Percentiles rank a stretch among this genome's conserved stretches.
phyloP scores from a whole-genome alignment of 768 basidiomycete species.

The Collybia mongolica region DNA sequence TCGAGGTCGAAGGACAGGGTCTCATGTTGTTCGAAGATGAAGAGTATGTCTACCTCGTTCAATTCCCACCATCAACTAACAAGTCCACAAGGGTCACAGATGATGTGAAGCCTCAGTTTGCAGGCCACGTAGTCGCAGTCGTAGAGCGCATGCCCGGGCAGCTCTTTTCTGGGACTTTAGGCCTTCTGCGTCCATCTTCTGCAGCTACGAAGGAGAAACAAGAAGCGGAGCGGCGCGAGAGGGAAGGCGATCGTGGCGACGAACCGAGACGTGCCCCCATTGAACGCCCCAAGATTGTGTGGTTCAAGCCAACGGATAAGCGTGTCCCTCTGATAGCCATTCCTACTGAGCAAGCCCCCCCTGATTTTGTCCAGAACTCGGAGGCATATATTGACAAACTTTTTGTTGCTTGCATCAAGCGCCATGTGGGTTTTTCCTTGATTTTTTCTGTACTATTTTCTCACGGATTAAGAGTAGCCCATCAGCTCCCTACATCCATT shows the following conservation, averaged over 20 bases:
- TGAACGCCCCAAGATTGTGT: constrained; percentile 97
- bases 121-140: constrained; percentile 99
- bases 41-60: constrained; percentile 51
- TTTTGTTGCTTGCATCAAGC: constrained; percentile 98
- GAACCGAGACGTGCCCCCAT: constrained; percentile 76
- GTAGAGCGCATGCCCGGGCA: constrained; percentile 99
- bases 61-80: background rate
- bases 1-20: constrained; percentile 98
- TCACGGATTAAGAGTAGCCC: constrained; percentile 50
- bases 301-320: constrained; percentile 99
- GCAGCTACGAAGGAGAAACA: constrained; percentile 99
- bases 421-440: constrained; percentile 66
- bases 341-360: constrained; percentile 96
- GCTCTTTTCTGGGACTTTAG: constrained; percentile 95
- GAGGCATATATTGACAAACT: constrained; percentile 88
- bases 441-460: constrained; percentile 3
- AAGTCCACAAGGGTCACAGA: constrained; percentile 75
- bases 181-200: constrained; percentile 91
- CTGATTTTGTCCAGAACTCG: constrained; percentile 93
- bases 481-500: constrained; percentile 98
- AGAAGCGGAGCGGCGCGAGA: constrained; percentile 94
- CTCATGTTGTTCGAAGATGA: constrained; percentile 97
- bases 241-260: constrained; percentile 89
- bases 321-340: constrained; percentile 98
- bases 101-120: constrained; percentile 97